Percentiles rank a stretch among this genome's conserved stretches.
Conservation (phyloP, 1,284 basidiomycete species). For the Trichosporon ovoides region DNA sequence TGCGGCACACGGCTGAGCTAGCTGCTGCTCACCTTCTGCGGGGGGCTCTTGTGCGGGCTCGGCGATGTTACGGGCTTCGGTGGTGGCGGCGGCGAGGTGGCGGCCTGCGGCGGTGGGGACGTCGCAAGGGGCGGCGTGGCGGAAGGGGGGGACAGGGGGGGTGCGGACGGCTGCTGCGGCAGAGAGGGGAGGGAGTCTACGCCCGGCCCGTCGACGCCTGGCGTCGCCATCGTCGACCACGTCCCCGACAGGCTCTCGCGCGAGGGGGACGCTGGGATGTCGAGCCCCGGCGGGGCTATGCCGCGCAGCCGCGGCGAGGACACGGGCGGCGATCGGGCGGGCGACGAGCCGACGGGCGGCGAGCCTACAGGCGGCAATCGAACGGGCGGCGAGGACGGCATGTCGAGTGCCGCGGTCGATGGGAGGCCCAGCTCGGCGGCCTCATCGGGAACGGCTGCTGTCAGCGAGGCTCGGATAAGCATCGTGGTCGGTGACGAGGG, state of each 20-base stretch:
- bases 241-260: conserved; percentile 2
- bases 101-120: background rate
- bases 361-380: no score
- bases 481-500: no score
- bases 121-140: background rate
- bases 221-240: conserved; percentile 46
- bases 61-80: background rate
- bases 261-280: conserved; percentile 11
- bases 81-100: background rate
- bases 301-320: background rate
- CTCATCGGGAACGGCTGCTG: conserved; percentile 30
- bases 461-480: background rate
- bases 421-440: background rate
- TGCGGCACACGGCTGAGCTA: no score
- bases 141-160: background rate
- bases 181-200: conserved; percentile 1
- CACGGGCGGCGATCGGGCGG: no score
- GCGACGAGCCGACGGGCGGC: no score
- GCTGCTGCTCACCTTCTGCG: no score
- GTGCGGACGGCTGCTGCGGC: background rate
- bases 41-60: background rate
- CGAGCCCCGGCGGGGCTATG: background rate
- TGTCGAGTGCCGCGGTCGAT: background rate
- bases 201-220: conserved; percentile 37
- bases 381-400: conserved; percentile 9